Percentiles rank a stretch among this genome's conserved stretches.
Conservation (phyloP, 306 rosid genomes). For the Rosa rugosa region DNA sequence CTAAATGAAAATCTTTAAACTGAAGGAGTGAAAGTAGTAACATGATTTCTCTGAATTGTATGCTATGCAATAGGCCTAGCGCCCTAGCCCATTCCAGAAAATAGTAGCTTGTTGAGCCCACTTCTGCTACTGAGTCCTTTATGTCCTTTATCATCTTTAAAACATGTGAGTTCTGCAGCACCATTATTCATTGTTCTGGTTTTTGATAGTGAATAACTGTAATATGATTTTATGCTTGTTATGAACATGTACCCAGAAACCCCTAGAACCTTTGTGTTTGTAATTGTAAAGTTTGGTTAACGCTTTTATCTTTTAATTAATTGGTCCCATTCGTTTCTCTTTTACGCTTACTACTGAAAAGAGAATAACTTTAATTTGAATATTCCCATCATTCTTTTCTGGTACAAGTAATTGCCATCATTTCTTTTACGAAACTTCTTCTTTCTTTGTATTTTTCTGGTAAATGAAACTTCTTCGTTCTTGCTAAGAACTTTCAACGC, state of each 20-base stretch:
- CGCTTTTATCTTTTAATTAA: neutral
- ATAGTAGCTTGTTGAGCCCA: neutral
- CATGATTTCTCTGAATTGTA: neutral
- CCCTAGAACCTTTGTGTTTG: neutral
- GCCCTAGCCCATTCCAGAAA: neutral
- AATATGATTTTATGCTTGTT: neutral
- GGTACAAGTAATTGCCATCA: neutral
- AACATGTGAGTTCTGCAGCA: neutral
- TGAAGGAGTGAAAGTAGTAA: neutral
- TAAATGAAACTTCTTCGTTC: conserved; percentile 8
- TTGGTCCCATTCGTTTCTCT: neutral
- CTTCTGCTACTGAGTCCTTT: neutral
- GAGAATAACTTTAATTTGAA: conserved; percentile 13
- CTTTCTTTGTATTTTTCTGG: neutral
- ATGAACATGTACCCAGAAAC: neutral
- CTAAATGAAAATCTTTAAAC: neutral
- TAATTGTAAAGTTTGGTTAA: neutral
- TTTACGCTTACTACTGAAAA: neutral
- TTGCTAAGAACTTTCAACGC: conserved; percentile 5
- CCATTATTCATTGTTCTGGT: neutral
- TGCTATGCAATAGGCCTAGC: neutral
- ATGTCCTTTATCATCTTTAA: neutral
- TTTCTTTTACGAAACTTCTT: conserved; percentile 4
- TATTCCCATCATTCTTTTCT: conserved; percentile 2
- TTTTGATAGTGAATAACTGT: neutral